Conservation (phyloP, 2,329 filamentous ascomycete species). For the Hysterium pulicare region DNA sequence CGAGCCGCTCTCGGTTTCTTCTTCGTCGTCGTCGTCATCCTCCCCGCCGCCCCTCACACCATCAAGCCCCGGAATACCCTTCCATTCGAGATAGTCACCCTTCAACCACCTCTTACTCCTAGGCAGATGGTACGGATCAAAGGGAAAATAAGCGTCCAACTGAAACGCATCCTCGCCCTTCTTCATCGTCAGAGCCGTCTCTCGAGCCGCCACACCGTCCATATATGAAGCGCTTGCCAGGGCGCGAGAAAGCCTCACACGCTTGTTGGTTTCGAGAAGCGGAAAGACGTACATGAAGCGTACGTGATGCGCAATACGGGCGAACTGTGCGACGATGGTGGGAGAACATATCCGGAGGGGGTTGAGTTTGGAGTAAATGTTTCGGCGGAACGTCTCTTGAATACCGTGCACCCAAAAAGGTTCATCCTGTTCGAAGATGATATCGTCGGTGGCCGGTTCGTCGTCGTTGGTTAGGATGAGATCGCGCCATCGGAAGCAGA, state of each 20-base stretch:
- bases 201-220: slow-evolving; percentile 46
- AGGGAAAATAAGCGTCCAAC: slow-evolving; percentile 93
- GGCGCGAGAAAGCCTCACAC: slow-evolving; percentile 72
- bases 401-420: slow-evolving; percentile 74
- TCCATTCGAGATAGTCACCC: slow-evolving; percentile 44
- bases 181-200: slow-evolving; percentile 50
- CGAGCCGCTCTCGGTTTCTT: slow-evolving; percentile 37
- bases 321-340: slow-evolving; percentile 86
- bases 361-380: slow-evolving; percentile 86
- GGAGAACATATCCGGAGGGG: slow-evolving; percentile 93
- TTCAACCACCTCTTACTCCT: slow-evolving; percentile 85
- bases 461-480: slow-evolving; percentile 61
- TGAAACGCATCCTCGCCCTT: slow-evolving; percentile 77
- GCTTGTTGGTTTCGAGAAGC: slow-evolving; percentile 87
- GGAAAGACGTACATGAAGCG: slow-evolving; percentile 87
- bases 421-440: slow-evolving; percentile 66
- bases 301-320: slow-evolving; percentile 79
- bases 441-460: slow-evolving; percentile 39
- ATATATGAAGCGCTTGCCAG: slow-evolving; percentile 53
- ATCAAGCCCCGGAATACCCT: slow-evolving; percentile 34
- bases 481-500: slow-evolving; percentile 97
- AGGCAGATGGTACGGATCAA: slow-evolving; percentile 92
- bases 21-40: slow-evolving; percentile 42
- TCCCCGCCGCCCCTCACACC: slow-evolving; percentile 26
- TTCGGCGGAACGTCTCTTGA: slow-evolving; percentile 68